phyloP scores from a whole-genome alignment of 129 eudicot genomes.

The Pittosporum tobira region DNA sequence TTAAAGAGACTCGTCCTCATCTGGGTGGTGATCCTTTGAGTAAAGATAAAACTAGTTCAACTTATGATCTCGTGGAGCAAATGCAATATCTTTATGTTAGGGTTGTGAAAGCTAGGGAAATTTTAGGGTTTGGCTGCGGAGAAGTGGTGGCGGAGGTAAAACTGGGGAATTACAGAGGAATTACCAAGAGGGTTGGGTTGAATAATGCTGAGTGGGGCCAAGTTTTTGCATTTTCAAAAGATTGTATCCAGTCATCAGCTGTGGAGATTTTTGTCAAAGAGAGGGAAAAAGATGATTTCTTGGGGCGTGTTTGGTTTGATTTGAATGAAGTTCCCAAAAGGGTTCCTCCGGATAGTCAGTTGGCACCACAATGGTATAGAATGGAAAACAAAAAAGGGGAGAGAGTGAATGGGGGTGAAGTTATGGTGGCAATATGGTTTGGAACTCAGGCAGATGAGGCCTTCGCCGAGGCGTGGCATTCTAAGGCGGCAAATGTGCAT shows the following conservation, averaged over 20 bases:
- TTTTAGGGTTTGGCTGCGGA: slow-evolving; percentile 53
- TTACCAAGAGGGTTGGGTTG: slow-evolving; percentile 54
- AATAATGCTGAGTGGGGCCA: slow-evolving; percentile 81
- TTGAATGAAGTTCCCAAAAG: slow-evolving; percentile 77
- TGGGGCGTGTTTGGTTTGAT: slow-evolving; percentile 94
- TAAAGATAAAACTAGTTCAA: slow-evolving; percentile 67
- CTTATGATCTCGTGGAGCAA: slow-evolving; percentile 92
- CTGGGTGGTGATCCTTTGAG: slow-evolving; percentile 65
- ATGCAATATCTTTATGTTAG: slow-evolving; percentile 87
- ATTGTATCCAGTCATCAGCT: slow-evolving; percentile 70
- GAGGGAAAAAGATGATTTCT: slow-evolving; percentile 64
- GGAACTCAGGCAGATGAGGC: slow-evolving; percentile 99
- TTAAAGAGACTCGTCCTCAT: slow-evolving; percentile 82
- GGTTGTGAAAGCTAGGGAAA: slow-evolving; percentile 69
- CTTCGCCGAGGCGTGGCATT: slow-evolving; percentile 95
- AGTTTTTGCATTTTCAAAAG: slow-evolving; percentile 81
- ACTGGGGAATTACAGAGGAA: slow-evolving; percentile 84
- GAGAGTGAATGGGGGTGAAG: slow-evolving; percentile 64
- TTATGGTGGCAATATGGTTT: slow-evolving; percentile 90
- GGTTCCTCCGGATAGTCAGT: slow-evolving; percentile 87
- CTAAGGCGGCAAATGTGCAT: slow-evolving; percentile 82
- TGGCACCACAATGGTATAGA: slow-evolving; percentile 93
- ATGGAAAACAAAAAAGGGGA: slow-evolving; percentile 92
- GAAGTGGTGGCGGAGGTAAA: slow-evolving; percentile 90
- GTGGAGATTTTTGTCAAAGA: slow-evolving; percentile 80